Conservation (phyloP, 768 basidiomycete genomes). For the Lepiota venenata region DNA sequence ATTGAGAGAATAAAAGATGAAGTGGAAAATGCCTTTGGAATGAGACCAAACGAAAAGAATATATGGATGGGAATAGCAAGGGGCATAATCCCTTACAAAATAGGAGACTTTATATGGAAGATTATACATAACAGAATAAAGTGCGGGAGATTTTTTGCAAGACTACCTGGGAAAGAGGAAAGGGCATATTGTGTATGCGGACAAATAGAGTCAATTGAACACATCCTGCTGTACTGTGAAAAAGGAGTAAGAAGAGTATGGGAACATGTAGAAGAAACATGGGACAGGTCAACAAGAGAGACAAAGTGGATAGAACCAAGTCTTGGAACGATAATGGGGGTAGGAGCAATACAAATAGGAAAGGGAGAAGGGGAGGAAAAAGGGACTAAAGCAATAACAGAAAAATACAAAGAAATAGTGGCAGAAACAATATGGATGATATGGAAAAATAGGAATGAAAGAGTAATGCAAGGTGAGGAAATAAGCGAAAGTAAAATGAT, state of each 20-base stretch:
- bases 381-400: background rate
- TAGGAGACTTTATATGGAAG: conserved; percentile 17
- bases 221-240: conserved; percentile 14
- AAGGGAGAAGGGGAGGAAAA: background rate
- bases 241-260: background rate
- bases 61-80: conserved; percentile 13
- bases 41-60: background rate
- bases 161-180: conserved; percentile 4
- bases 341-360: background rate
- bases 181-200: conserved; percentile 13
- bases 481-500: background rate
- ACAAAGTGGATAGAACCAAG: conserved; percentile 1
- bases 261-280: conserved; percentile 9
- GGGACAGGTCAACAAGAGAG: too few species aligned
- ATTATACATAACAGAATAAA: conserved; percentile 14
- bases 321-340: background rate
- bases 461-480: background rate
- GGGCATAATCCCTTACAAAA: conserved; percentile 5
- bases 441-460: background rate
- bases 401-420: conserved; percentile 7
- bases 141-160: conserved; percentile 9
- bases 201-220: conserved; percentile 14
- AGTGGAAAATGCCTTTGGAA: background rate
- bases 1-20: background rate
- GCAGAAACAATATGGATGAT: conserved; percentile 1